Evolutionary conservation across 1,284 basidiomycete genomes (phyloP).

Genomic region (Trametes hirsuta): DNA sequence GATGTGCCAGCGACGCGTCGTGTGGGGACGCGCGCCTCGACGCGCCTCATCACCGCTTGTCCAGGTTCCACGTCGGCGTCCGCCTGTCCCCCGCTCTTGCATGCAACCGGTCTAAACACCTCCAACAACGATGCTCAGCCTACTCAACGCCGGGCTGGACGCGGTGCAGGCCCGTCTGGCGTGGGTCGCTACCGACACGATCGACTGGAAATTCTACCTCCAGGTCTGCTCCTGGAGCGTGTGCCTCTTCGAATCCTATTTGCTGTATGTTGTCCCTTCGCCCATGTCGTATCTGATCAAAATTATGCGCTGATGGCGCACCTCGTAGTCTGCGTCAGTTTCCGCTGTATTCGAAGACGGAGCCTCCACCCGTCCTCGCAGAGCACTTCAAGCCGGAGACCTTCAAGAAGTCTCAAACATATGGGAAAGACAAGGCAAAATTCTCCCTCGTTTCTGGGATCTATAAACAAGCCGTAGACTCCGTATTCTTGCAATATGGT

Average conservation of each 20-base stretch:
- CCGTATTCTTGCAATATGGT: conserved; percentile 72
- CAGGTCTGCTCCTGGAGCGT: conserved; percentile 78
- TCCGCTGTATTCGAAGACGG: conserved; percentile 76
- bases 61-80: not conserved
- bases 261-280: conserved; percentile 56
- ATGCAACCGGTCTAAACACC: not conserved
- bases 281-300: not conserved
- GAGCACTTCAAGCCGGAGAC: conserved; percentile 74
- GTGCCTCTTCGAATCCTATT: conserved; percentile 83
- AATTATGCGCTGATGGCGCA: too few species aligned
- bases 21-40: not conserved
- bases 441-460: conserved; percentile 78
- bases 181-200: conserved; percentile 39
- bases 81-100: not conserved
- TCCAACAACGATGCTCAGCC: not conserved
- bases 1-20: conserved; percentile 3
- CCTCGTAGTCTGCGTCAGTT: conserved; percentile 75
- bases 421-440: conserved; percentile 91
- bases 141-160: conserved; percentile 45
- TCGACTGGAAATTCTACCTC: conserved; percentile 41
- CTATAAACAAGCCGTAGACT: conserved; percentile 75
- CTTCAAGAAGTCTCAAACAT: conserved; percentile 89
- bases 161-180: conserved; percentile 52
- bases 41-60: not conserved
- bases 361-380: conserved; percentile 79